Percentiles rank a stretch among this genome's conserved stretches.
Evolutionary conservation across 805 yeast genomes (phyloP).

Genomic region (Tetrapisispora arboricola): DNA sequence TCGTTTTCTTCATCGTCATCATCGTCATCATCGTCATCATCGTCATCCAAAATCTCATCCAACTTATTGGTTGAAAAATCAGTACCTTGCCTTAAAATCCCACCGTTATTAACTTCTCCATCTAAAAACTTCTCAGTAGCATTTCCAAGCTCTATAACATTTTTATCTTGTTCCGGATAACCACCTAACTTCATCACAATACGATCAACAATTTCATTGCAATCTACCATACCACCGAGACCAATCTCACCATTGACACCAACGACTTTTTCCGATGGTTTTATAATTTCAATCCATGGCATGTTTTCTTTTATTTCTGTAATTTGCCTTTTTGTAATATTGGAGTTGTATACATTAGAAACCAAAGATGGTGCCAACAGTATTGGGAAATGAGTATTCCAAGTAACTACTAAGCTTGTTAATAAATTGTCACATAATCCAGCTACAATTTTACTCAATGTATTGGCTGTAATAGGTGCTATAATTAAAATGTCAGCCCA

Average conservation of each 20-base stretch:
- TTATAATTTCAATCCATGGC: conserved; percentile 86
- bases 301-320: conserved; percentile 71
- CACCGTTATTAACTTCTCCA: conserved; percentile 35
- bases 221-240: conserved; percentile 98
- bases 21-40: conserved; percentile 23
- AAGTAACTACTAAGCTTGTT: conserved; percentile 86
- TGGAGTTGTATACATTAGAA: conserved; percentile 78
- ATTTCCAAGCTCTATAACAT: conserved; percentile 17
- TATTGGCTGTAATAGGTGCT: conserved; percentile 92
- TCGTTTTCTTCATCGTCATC: conserved; percentile 18
- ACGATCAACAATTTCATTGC: conserved; percentile 84
- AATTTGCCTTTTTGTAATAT: conserved; percentile 76
- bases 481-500: conserved; percentile 93
- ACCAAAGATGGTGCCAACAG: conserved; percentile 93
- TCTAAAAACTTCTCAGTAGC: conserved; percentile 25
- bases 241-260: conserved; percentile 94
- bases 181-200: conserved; percentile 61
- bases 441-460: conserved; percentile 75
- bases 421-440: conserved; percentile 88
- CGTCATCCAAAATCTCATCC: too few relatives aligned
- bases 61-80: too few relatives aligned
- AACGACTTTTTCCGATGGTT: conserved; percentile 87
- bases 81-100: not conserved
- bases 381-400: conserved; percentile 88
- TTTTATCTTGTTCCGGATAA: conserved; percentile 39